These are phyloP conservation scores for Nitzschia palea DNA, from an alignment of 108 stramenopile genomes.

Conservation along the genomic window DNA sequence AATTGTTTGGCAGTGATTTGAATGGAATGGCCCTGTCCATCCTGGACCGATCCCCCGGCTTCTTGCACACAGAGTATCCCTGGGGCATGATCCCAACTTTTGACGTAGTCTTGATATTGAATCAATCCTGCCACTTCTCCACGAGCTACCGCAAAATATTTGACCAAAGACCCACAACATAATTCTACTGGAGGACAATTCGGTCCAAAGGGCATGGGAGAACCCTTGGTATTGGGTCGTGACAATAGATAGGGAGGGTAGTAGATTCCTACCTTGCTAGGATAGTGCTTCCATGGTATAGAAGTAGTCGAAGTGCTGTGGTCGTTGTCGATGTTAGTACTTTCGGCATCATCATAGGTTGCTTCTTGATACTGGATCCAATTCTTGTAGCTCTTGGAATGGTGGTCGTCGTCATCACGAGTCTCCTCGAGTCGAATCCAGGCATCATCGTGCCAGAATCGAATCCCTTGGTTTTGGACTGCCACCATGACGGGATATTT, in stretches of 20 bases:
- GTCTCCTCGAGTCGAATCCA: not conserved
- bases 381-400: too few relatives aligned
- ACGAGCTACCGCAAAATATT: constrained; percentile 20
- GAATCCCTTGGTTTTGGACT: not conserved
- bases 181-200: not conserved
- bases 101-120: not conserved
- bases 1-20: not conserved
- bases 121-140: constrained; percentile 10
- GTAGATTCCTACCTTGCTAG: not conserved
- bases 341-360: not conserved
- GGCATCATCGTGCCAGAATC: not conserved
- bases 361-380: not conserved
- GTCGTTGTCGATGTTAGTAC: too few relatives aligned
- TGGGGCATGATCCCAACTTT: constrained; percentile 23
- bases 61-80: constrained; percentile 16
- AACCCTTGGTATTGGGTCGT: not conserved
- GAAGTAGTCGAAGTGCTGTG: not conserved
- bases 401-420: not conserved
- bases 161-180: constrained; percentile 10
- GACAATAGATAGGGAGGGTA: constrained; percentile 18
- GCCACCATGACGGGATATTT: constrained; percentile 10
- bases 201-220: constrained; percentile 9
- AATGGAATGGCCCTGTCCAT: not conserved
- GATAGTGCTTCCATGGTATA: not conserved
- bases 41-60: constrained; percentile 9